These are phyloP conservation scores for Athelia sp. DNA, from an alignment of 1,284 basidiomycete genomes.

Conservation along the genomic window DNA sequence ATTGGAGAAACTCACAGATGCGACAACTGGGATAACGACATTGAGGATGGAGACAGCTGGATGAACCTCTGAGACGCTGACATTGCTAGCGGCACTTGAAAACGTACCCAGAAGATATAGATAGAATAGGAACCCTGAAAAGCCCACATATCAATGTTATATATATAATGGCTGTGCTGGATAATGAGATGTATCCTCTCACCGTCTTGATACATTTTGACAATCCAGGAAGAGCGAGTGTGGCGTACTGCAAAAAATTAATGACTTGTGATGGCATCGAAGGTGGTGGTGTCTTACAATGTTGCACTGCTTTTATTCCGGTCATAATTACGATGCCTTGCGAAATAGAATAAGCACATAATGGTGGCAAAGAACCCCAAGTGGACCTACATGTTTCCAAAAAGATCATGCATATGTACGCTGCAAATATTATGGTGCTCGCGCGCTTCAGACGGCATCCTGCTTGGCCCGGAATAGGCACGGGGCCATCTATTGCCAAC, in stretches of 20 bases:
- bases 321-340: conserved; percentile 34
- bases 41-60: conserved; percentile 36
- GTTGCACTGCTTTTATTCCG: conserved; percentile 28
- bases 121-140: conserved; percentile 35
- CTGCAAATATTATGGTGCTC: conserved; percentile 30
- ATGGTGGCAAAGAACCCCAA: neutral
- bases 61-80: neutral
- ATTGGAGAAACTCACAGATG: conserved; percentile 23
- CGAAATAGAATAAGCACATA: neutral
- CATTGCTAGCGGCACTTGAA: neutral
- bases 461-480: conserved; percentile 14
- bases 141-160: neutral
- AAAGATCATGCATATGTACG: conserved; percentile 32
- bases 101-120: conserved; percentile 31
- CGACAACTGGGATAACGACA: conserved; percentile 30
- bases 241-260: conserved; percentile 22
- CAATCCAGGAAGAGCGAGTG: conserved; percentile 29
- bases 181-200: no score
- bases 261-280: neutral
- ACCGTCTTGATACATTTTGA: conserved; percentile 38
- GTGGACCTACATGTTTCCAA: conserved; percentile 33
- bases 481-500: conserved; percentile 11
- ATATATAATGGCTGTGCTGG: neutral
- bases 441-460: conserved; percentile 25
- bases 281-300: conserved; percentile 23